Percentiles rank a stretch among this genome's conserved stretches.
Evolutionary conservation across 352 stramenopile species (phyloP).

Genomic region (Phytophthora brassicae): DNA sequence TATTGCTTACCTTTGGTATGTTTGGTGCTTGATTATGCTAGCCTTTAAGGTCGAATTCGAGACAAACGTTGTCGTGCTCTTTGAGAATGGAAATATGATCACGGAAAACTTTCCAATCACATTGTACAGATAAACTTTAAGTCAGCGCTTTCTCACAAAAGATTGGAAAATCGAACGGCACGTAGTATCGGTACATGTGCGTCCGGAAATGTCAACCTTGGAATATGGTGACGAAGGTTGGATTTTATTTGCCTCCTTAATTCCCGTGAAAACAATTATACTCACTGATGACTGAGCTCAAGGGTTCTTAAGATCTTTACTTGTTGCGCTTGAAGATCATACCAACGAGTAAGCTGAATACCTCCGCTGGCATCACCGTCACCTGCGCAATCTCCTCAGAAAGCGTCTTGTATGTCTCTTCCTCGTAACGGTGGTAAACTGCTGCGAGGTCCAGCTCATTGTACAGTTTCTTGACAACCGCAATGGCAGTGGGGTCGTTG

Average conservation of each 20-base stretch:
- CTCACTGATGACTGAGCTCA: not conserved
- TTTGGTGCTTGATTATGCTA: constrained; percentile 22
- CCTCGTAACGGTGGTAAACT: constrained; percentile 94
- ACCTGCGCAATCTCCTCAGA: constrained; percentile 78
- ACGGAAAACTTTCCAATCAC: constrained; percentile 90
- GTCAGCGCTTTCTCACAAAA: not conserved
- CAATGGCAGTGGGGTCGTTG: constrained; percentile 72
- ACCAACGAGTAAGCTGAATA: constrained; percentile 93
- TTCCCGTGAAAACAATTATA: not conserved
- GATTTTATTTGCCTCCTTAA: not conserved
- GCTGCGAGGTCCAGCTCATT: constrained; percentile 86
- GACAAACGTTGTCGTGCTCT: constrained; percentile 91
- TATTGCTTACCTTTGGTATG: not conserved
- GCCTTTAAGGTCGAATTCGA: constrained; percentile 93
- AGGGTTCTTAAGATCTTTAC: constrained; percentile 43
- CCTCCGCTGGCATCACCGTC: constrained; percentile 84
- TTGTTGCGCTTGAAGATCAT: constrained; percentile 98
- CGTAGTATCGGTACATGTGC: no score
- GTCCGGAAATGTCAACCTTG: no score
- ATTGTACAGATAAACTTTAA: constrained; percentile 62
- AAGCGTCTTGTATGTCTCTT: constrained; percentile 89
- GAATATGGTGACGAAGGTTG: not conserved
- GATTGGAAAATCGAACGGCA: no score
- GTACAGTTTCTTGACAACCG: constrained; percentile 95
- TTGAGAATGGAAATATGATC: constrained; percentile 91